Conservation (phyloP, 208 protist species). For the Trypanosoma melophagium region DNA sequence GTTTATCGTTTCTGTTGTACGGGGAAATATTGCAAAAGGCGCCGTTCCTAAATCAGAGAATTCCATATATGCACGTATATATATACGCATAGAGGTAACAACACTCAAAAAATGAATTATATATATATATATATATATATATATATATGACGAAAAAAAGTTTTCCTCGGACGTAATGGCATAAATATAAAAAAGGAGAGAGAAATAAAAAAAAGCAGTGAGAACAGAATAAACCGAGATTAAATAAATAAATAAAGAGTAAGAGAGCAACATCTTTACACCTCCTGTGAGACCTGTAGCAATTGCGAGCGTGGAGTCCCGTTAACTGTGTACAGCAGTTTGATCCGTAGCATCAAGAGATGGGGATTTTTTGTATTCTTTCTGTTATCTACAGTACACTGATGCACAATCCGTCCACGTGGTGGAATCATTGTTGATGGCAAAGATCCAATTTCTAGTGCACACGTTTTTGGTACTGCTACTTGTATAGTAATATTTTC, state of each 20-base stretch:
- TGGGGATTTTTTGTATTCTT: conserved; percentile 44
- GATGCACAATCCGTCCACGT: conserved; percentile 40
- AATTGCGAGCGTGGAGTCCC: conserved; percentile 47
- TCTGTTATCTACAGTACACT: conserved; percentile 51
- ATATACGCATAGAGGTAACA: neutral
- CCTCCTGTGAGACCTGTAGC: conserved; percentile 60
- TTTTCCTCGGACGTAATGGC: neutral
- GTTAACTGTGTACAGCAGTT: conserved; percentile 59
- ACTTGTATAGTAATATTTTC: conserved; percentile 69
- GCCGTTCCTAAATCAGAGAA: neutral
- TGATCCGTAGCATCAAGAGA: conserved; percentile 65
- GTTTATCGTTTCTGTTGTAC: too few species aligned
- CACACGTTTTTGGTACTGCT: conserved; percentile 61
- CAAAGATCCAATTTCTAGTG: conserved; percentile 55
- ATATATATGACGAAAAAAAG: too few species aligned
- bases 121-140: neutral
- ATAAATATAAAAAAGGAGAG: too few species aligned
- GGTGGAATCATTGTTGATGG: conserved; percentile 39
- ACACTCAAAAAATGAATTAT: neutral
- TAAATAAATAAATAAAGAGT: conserved; percentile 11
- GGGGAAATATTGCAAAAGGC: too few species aligned
- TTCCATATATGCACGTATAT: neutral
- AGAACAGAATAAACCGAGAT: neutral
- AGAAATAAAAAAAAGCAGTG: too few species aligned
- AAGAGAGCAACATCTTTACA: conserved; percentile 15